Evolutionary conservation across 2,329 filamentous ascomycete genomes (phyloP).

Genomic region (Tolypocladium pustulatum): DNA sequence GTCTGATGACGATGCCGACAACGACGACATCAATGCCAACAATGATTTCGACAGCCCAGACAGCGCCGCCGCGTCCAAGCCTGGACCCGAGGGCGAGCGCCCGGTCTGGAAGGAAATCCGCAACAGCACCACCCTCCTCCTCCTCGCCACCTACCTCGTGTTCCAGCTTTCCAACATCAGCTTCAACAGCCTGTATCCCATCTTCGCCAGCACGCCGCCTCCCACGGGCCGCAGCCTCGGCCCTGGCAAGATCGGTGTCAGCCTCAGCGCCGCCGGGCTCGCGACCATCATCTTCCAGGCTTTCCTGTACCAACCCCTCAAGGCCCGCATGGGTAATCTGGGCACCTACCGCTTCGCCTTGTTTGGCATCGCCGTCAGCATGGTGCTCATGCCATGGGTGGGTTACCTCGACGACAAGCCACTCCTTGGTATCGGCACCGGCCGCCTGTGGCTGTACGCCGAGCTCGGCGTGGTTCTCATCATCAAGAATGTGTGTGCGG

Average conservation of each 20-base stretch:
- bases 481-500: constrained; percentile 81
- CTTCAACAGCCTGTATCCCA: constrained; percentile 90
- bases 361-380: constrained; percentile 69
- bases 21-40: background rate
- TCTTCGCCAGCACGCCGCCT: constrained; percentile 67
- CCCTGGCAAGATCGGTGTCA: constrained; percentile 74
- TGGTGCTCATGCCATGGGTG: constrained; percentile 82
- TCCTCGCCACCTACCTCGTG: constrained; percentile 78
- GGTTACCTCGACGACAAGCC: constrained; percentile 58
- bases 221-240: constrained; percentile 69
- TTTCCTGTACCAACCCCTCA: constrained; percentile 69
- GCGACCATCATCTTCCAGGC: constrained; percentile 88
- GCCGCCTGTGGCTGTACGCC: constrained; percentile 62
- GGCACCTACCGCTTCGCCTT: constrained; percentile 72
- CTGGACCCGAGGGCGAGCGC: constrained; percentile 14
- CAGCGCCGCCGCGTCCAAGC: background rate
- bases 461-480: constrained; percentile 75
- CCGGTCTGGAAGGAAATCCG: constrained; percentile 47
- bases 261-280: constrained; percentile 71
- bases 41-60: constrained; percentile 8
- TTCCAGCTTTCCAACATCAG: constrained; percentile 92
- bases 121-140: constrained; percentile 70
- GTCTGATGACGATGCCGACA: constrained; percentile 14
- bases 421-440: constrained; percentile 46
- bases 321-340: constrained; percentile 73